Conservation (phyloP, 805 yeast species). For the Metschnikowia matae region DNA sequence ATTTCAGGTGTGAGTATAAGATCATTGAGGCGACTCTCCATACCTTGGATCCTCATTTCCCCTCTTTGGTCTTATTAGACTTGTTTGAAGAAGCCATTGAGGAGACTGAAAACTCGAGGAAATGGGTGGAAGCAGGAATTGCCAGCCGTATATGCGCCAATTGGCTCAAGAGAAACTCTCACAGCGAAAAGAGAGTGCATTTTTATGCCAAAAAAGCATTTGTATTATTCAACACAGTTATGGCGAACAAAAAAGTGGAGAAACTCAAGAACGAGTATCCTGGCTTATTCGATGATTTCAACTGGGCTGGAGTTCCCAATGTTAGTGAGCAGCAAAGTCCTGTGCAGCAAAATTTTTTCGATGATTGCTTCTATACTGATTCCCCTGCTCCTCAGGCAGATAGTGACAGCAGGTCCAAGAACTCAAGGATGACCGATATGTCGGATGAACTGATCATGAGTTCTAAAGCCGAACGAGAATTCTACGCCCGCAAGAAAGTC, state of each 20-base stretch:
- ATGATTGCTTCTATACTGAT: background rate
- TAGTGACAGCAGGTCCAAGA: background rate
- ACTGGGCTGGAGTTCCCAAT: constrained; percentile 30
- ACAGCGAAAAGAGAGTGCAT: constrained; percentile 29
- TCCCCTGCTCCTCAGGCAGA: background rate
- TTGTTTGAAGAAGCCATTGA: constrained; percentile 44
- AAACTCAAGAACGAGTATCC: constrained; percentile 27
- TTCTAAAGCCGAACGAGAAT: background rate
- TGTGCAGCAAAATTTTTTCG: constrained; percentile 9
- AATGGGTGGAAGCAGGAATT: constrained; percentile 37
- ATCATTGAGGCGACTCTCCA: constrained; percentile 30
- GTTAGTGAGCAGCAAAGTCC: constrained; percentile 5
- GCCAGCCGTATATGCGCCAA: constrained; percentile 40
- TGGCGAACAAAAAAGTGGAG: constrained; percentile 21
- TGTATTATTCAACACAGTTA: constrained; percentile 30
- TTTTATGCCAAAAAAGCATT: constrained; percentile 36
- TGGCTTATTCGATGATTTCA: constrained; percentile 22
- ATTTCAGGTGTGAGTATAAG: constrained; percentile 36
- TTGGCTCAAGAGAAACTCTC: constrained; percentile 28
- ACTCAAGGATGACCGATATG: background rate
- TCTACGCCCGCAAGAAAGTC: background rate
- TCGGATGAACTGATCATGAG: constrained; percentile 1
- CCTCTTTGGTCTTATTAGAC: constrained; percentile 40
- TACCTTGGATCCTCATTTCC: constrained; percentile 12
- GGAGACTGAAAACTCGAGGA: constrained; percentile 26